These are phyloP conservation scores for Podospora conica DNA, from an alignment of 495 filamentous ascomycete species.

Conservation along the genomic window DNA sequence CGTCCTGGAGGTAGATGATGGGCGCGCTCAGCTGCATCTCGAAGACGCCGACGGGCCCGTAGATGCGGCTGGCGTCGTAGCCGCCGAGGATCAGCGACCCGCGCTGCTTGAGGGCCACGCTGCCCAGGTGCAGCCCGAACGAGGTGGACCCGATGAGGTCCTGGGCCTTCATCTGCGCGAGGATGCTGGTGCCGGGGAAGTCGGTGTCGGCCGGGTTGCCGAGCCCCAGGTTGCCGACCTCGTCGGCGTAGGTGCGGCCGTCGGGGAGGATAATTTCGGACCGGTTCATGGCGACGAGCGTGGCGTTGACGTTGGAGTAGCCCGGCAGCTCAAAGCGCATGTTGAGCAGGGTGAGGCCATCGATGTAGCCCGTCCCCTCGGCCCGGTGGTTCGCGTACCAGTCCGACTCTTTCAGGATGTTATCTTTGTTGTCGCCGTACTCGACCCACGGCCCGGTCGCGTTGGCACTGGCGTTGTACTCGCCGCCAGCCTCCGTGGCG, in stretches of 20 bases:
- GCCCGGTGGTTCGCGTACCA: neutral
- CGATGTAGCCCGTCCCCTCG: slow-evolving; percentile 4
- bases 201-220: neutral
- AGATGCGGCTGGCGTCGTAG: slow-evolving; percentile 34
- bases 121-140: slow-evolving; percentile 47
- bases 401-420: neutral
- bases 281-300: slow-evolving; percentile 8
- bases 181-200: neutral
- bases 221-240: slow-evolving; percentile 10
- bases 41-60: slow-evolving; percentile 18
- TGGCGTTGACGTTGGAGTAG: slow-evolving; percentile 12
- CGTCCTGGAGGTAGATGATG: slow-evolving; percentile 26
- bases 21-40: slow-evolving; percentile 4
- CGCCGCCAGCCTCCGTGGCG: neutral
- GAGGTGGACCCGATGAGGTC: slow-evolving; percentile 37
- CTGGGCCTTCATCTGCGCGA: slow-evolving; percentile 11
- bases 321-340: slow-evolving; percentile 3
- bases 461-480: slow-evolving; percentile 2
- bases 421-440: neutral
- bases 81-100: slow-evolving; percentile 43
- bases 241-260: neutral
- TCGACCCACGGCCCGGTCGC: neutral
- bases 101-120: slow-evolving; percentile 26
- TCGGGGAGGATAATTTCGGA: slow-evolving; percentile 1
- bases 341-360: slow-evolving; percentile 11